Evolutionary conservation across 768 basidiomycete species (phyloP).

Genomic region (Boletus pseudo-olivaceus): DNA sequence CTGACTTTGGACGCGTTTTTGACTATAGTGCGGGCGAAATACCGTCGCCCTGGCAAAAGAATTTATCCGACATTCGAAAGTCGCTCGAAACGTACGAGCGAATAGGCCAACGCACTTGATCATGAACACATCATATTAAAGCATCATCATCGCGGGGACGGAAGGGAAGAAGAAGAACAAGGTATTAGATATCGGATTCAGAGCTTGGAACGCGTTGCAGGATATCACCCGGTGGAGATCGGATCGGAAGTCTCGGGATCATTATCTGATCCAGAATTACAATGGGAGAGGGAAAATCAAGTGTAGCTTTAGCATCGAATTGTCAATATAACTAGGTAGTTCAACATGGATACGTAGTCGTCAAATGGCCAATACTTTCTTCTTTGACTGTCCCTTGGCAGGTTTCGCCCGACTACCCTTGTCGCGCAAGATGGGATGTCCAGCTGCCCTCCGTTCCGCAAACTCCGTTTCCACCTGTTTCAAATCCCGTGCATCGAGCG

Average conservation of each 20-base stretch:
- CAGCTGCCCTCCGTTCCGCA: constrained; percentile 22
- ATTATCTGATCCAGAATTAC: not conserved
- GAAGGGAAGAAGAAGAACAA: not conserved
- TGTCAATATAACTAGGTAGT: constrained; percentile 2
- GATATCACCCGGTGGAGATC: not conserved
- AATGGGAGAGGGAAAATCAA: not conserved
- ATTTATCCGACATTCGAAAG: constrained; percentile 30
- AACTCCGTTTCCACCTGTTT: constrained; percentile 35
- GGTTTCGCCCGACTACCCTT: constrained; percentile 6
- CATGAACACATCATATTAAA: not conserved
- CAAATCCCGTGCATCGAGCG: constrained; percentile 40
- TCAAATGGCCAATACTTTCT: constrained; percentile 9
- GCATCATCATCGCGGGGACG: not conserved
- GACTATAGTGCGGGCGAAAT: constrained; percentile 19
- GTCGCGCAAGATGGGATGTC: constrained; percentile 23
- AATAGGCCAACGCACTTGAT: constrained; percentile 12
- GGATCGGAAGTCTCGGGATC: not conserved
- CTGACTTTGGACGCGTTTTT: not conserved
- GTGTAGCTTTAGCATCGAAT: constrained; percentile 24
- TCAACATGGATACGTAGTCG: not conserved
- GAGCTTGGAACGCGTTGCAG: not conserved
- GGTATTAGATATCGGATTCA: not conserved
- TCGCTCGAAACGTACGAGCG: constrained; percentile 28
- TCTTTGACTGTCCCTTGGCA: constrained; percentile 3
- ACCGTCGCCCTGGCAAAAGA: constrained; percentile 30